phyloP scores from a whole-genome alignment of 441 rosid genomes.

The Croton laevigatus region DNA sequence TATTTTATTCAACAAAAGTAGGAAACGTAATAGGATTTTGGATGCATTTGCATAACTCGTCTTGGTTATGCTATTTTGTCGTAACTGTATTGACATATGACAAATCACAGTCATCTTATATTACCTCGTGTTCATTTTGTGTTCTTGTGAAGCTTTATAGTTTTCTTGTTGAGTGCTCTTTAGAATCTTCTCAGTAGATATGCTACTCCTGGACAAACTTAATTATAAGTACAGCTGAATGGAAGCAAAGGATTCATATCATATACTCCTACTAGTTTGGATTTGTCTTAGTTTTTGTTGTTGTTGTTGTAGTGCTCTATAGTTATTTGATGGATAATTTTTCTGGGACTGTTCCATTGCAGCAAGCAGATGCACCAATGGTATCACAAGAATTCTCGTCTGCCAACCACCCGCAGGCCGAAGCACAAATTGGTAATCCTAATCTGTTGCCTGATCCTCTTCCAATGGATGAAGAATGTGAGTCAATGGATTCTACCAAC shows the following conservation, averaged over 20 bases:
- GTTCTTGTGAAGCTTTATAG: neutral
- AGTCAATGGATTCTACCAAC: conserved; percentile 91
- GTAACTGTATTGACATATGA: neutral
- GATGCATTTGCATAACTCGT: neutral
- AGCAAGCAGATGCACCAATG: conserved; percentile 58
- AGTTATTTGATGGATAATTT: conserved; percentile 1
- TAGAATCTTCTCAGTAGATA: too few relatives aligned
- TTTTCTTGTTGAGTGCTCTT: neutral
- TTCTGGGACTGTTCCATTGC: conserved; percentile 22
- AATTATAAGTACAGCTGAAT: too few relatives aligned
- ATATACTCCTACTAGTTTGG: too few relatives aligned
- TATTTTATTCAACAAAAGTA: neutral
- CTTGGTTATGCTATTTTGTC: neutral
- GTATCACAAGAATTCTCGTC: conserved; percentile 51
- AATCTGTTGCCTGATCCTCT: conserved; percentile 41
- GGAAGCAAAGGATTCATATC: too few relatives aligned
- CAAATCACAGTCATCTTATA: neutral
- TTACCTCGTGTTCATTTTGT: neutral
- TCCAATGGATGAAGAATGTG: conserved; percentile 70
- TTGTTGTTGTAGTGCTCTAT: neutral
- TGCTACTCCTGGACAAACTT: too few relatives aligned
- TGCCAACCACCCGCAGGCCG: conserved; percentile 34
- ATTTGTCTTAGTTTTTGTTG: too few relatives aligned
- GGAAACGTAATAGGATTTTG: neutral
- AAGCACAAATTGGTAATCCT: conserved; percentile 40